phyloP scores from a whole-genome alignment of 176 grass and related monocot genomes.

The Phoenix roebelenii region DNA sequence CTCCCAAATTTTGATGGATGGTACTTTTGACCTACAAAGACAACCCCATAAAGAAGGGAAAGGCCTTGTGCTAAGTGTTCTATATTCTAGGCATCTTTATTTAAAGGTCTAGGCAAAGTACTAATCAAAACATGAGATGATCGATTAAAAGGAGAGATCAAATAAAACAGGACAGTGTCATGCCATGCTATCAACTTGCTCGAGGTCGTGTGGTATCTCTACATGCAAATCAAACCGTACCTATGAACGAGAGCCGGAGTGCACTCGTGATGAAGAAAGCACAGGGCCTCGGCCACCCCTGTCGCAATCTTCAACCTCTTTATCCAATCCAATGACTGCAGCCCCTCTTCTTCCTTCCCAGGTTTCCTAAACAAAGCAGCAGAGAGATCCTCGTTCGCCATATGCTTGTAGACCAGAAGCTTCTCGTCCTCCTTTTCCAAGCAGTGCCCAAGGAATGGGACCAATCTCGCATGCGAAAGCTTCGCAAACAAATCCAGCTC shows the following conservation, averaged over 20 bases:
- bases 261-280: conserved; percentile 80
- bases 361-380: conserved; percentile 46
- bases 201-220: no score
- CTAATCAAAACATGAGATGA: no score
- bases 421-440: conserved; percentile 41
- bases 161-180: no score
- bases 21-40: no score
- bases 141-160: no score
- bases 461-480: conserved; percentile 40
- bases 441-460: conserved; percentile 60
- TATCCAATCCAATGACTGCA: conserved; percentile 87
- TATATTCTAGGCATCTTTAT: no score
- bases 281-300: conserved; percentile 67
- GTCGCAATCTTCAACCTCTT: conserved; percentile 82
- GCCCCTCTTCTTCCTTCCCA: conserved; percentile 19
- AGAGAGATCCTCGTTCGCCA: conserved; percentile 73
- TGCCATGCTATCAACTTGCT: no score
- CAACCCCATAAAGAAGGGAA: no score
- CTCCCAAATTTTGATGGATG: no score
- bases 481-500: conserved; percentile 50
- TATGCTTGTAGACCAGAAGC: conserved; percentile 61
- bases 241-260: conserved; percentile 77
- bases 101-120: no score
- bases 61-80: no score
- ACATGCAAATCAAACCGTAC: conserved; percentile 14